Evolutionary conservation across 2,329 filamentous ascomycete species (phyloP), one percentile per base, ranked within the genome.

Genomic region (Parastagonospora avenae): DNA sequence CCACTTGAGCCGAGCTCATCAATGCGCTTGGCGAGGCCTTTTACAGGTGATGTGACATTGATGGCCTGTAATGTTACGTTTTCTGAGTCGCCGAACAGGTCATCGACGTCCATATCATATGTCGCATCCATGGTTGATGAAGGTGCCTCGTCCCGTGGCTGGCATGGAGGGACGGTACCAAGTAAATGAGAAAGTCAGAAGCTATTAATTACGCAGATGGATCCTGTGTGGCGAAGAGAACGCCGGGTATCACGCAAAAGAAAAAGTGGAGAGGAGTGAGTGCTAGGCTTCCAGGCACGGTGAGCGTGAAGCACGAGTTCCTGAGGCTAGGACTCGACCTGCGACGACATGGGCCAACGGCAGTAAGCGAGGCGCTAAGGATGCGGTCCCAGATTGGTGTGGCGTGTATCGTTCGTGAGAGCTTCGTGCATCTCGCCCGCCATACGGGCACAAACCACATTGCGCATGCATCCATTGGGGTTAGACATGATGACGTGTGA

Each of bases 1-100:
- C 91, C 91, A 51, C 84, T 84, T 50, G 82, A 79, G 59, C 89
- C 85, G 62, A 94, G 79, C 65, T 95, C 89, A 70, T 94, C 89
- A 32, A 96, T 74, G 48, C 90, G 84, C 65, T 87, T 84, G 30
- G 85, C 82, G 15, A 96, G 80, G 48, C 88, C 85, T 71, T 88
- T 90, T 47, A 83, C 80, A 10, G 82, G 78, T 28, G 82, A 78
- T 4, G 79, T 75, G 16, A 79, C 73, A 6, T 79, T 62, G 19
- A 82, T 77, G 83, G 86, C 74, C 10, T 82, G 76, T 12, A 89
- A 80, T 55, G 83, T 70, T 60, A 84, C 82, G 69, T 85, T 82
- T 57, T 85, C 82, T 68, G 73, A 64, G 69, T 82, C 74, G 59
- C 75, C 72, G 67, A 79, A 76, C n/a, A 77, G 71, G 55, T 78